Conservation (phyloP, 495 filamentous ascomycete genomes). For the Aspergillus ostianus region DNA sequence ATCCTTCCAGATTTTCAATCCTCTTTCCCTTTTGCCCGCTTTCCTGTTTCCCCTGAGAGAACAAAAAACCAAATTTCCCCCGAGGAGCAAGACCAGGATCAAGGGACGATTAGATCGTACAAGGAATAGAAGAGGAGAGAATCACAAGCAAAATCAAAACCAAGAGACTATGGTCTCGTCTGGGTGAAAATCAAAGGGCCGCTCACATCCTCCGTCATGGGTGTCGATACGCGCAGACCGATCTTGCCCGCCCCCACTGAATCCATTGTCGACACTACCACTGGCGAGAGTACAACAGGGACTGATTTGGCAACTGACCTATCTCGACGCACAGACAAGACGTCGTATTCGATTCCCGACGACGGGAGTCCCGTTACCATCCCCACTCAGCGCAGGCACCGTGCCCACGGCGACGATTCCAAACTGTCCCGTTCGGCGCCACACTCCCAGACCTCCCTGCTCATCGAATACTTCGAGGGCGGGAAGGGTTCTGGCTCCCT, state of each 20-base stretch:
- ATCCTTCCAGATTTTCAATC: constrained; percentile 19
- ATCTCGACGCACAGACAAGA: constrained; percentile 75
- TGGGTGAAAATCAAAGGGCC: constrained; percentile 25
- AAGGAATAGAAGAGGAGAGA: not conserved
- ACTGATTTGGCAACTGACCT: constrained; percentile 77
- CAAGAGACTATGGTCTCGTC: constrained; percentile 37
- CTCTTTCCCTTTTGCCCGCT: constrained; percentile 15
- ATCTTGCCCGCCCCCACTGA: constrained; percentile 78
- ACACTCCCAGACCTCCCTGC: constrained; percentile 82
- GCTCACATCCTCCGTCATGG: constrained; percentile 55
- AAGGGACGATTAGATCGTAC: not conserved
- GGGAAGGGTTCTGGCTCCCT: constrained; percentile 62
- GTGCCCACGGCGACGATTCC: constrained; percentile 51
- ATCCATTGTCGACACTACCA: constrained; percentile 61
- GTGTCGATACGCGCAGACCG: constrained; percentile 65
- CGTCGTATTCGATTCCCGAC: constrained; percentile 88
- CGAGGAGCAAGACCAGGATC: constrained; percentile 2
- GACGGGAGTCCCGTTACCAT: constrained; percentile 94
- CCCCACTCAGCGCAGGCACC: constrained; percentile 62
- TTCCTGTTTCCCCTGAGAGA: constrained; percentile 15
- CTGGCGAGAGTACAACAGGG: constrained; percentile 56
- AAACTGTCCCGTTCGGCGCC: constrained; percentile 50
- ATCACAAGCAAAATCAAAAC: constrained; percentile 4
- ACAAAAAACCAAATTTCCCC: not conserved
- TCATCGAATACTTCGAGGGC: constrained; percentile 98